Evolutionary conservation across 2,329 filamentous ascomycete genomes (phyloP), one percentile per base, ranked within the genome.

Genomic region (Didymella glomerata): DNA sequence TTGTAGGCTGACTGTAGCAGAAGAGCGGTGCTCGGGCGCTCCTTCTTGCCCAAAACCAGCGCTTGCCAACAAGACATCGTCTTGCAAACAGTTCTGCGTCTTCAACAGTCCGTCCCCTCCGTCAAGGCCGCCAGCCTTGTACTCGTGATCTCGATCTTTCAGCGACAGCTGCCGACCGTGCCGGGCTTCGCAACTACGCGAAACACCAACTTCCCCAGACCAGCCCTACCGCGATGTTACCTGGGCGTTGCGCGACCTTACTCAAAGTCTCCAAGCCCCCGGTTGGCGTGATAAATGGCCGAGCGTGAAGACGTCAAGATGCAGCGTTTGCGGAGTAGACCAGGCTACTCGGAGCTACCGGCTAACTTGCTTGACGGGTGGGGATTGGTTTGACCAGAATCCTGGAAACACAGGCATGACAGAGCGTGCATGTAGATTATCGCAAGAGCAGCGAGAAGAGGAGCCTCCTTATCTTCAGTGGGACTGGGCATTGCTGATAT

Each of bases 271-370:
- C 27, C 42, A 54, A 59, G 41, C 34, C 54, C 49, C 56, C 56
- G 50, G 50, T 30, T 47, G 56, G 47, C 50, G 46, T 28, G 28
- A 44, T 34, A 20, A 47, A 46, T 16, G 25, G 32, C 40, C 40
- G 56, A 54, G 18, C 40, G 22, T 42, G 36, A 24, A 45, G 45
- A 54, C 50, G 56, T 59, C 56, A 54, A 51, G 36, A 59, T 47
- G 56, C 48, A 41, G 56, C 50, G 32, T 38, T 48, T 53, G 49
- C 45, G 55, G 38, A 58, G 55, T 47, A 50, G 32, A 42, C 40
- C 27, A 59, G 27, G 20, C 56, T 50, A 59, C 28, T 59, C 56
- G 56, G 56, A 59, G 46, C 40, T 49, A 42, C 50, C 56, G 56
- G 56, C 51, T 59, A 54, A 51, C 50, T 27, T 54, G 25, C 51